Percentiles rank a stretch among this genome's conserved stretches.
Conservation (phyloP, 2,329 filamentous ascomycete species). For the Blumeriella jaapii region DNA sequence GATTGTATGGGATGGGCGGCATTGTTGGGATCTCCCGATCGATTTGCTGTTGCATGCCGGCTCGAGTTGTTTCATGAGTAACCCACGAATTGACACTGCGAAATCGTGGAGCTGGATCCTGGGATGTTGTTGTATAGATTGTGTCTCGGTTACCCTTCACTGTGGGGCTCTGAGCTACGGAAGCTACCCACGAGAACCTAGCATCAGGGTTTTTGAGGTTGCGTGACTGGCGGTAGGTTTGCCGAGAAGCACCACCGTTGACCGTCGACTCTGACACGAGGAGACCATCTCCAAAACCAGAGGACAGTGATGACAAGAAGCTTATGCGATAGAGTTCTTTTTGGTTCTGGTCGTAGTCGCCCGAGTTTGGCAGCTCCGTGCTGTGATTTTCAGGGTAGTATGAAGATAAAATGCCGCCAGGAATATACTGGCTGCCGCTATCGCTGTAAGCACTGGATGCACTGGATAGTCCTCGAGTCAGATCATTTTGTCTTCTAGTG, state of each 20-base stretch:
- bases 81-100: slow-evolving; percentile 53
- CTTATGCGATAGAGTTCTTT: slow-evolving; percentile 21
- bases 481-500: slow-evolving; percentile 1
- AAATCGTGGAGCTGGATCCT: slow-evolving; percentile 37
- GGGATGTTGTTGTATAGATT: slow-evolving; percentile 23
- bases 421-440: slow-evolving; percentile 8
- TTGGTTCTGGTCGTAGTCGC: slow-evolving; percentile 17
- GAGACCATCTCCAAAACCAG: slow-evolving; percentile 52
- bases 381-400: slow-evolving; percentile 10
- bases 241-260: slow-evolving; percentile 6
- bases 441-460: slow-evolving; percentile 6
- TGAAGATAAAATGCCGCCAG: slow-evolving; percentile 2
- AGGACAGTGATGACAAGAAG: slow-evolving; percentile 48
- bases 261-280: slow-evolving; percentile 32
- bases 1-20: slow-evolving; percentile 20
- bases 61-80: slow-evolving; percentile 46
- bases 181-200: slow-evolving; percentile 25
- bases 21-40: slow-evolving; percentile 23
- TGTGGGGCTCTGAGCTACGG: slow-evolving; percentile 8
- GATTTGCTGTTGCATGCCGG: slow-evolving; percentile 36
- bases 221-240: slow-evolving; percentile 17
- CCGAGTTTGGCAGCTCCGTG: slow-evolving; percentile 10
- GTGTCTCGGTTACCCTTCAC: slow-evolving; percentile 22
- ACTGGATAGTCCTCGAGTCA: slow-evolving; percentile 7
- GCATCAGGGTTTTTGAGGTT: slow-evolving; percentile 4